Evolutionary conservation across 768 basidiomycete genomes (phyloP).

Genomic region (Galerina marginata): DNA sequence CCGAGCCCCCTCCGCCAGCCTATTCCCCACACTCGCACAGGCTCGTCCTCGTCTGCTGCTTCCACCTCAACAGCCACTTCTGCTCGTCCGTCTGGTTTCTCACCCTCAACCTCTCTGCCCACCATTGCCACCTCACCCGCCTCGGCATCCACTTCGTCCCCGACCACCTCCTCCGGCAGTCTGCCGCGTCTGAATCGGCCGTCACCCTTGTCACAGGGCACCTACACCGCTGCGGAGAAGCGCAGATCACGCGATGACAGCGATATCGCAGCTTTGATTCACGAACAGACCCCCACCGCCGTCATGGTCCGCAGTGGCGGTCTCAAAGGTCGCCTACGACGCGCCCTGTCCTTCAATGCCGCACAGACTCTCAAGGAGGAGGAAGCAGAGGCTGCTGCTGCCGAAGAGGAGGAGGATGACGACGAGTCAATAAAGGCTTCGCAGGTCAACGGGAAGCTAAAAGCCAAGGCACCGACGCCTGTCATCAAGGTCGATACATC

Average conservation of each 20-base stretch:
- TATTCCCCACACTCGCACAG: conserved; percentile 20
- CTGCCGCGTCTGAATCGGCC: conserved; percentile 54
- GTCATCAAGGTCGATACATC: conserved; percentile 28
- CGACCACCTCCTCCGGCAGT: conserved; percentile 35
- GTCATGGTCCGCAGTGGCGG: conserved; percentile 63
- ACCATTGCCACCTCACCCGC: conserved; percentile 42
- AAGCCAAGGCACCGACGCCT: conserved; percentile 37
- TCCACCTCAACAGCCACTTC: conserved; percentile 47
- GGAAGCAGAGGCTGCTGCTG: conserved; percentile 16
- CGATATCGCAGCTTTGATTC: conserved; percentile 62
- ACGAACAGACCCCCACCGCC: conserved; percentile 42
- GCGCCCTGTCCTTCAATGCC: conserved; percentile 71
- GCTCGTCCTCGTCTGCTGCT: conserved; percentile 54
- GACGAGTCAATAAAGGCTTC: conserved; percentile 57
- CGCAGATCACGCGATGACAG: conserved; percentile 82
- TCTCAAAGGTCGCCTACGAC: conserved; percentile 76
- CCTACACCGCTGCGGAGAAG: conserved; percentile 66
- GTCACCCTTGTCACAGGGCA: conserved; percentile 74
- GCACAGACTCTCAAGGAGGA: conserved; percentile 55
- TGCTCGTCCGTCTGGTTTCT: conserved; percentile 26
- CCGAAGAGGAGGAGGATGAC: conserved; percentile 46
- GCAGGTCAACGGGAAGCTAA: conserved; percentile 36
- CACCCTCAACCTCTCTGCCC: conserved; percentile 28
- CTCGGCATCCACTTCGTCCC: conserved; percentile 39
- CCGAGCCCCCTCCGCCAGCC: conserved; percentile 22